phyloP scores from a whole-genome alignment of 306 rosid genomes.

The Styphnolobium japonicum region DNA sequence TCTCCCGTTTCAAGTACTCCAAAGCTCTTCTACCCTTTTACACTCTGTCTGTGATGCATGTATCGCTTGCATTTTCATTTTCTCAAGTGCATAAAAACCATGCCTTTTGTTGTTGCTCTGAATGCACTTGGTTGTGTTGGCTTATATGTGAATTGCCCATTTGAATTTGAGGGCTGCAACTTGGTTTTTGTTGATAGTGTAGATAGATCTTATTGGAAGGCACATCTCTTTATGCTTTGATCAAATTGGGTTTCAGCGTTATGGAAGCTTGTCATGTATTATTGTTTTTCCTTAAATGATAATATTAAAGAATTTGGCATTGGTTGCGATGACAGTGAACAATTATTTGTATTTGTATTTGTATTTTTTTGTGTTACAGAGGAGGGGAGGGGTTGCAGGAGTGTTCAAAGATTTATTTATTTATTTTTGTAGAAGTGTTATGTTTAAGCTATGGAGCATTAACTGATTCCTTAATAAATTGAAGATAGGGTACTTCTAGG shows the following conservation, averaged over 20 bases:
- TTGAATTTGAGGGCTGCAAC: background rate
- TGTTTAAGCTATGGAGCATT: conserved; percentile 1
- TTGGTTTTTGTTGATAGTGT: background rate
- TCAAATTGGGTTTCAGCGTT: background rate
- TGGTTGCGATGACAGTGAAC: no score
- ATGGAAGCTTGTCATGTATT: background rate
- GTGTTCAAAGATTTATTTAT: background rate
- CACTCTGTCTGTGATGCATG: background rate
- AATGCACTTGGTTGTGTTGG: background rate
- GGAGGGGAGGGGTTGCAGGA: background rate
- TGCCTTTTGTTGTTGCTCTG: conserved; percentile 14
- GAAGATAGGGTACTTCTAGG: background rate
- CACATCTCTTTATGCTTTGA: background rate
- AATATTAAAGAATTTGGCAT: background rate
- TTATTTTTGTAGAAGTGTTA: no score
- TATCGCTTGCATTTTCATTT: background rate
- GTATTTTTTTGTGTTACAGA: no score
- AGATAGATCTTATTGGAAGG: background rate
- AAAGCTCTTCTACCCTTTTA: background rate
- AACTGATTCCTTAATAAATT: background rate
- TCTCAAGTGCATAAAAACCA: background rate
- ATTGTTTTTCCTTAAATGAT: background rate
- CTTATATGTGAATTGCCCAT: conserved; percentile 11
- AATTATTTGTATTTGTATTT: no score
- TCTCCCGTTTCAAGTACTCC: conserved; percentile 40